A percentile compares a stretch with the other conserved stretches of the same genome.
phyloP scores from a whole-genome alignment of 208 protist genomes.

The Crithidia expoeki region DNA sequence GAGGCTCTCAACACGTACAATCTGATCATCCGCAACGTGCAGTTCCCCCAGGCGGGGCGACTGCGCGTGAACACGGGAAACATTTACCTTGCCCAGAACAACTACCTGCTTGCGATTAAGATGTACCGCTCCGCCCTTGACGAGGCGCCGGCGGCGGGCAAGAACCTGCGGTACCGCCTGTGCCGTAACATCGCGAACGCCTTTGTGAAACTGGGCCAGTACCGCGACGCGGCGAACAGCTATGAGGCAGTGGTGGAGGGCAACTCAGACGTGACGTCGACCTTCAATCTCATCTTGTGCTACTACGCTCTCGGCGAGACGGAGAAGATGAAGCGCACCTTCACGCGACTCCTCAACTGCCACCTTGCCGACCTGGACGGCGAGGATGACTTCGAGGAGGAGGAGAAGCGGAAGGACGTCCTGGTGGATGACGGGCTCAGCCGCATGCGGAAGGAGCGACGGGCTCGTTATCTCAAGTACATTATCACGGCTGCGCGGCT shows the following conservation, averaged over 20 bases:
- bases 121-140: conserved; percentile 97
- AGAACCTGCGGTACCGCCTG: conserved; percentile 94
- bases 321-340: conserved; percentile 94
- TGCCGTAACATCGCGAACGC: conserved; percentile 96
- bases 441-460: conserved; percentile 80
- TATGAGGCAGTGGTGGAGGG: conserved; percentile 95
- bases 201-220: conserved; percentile 97
- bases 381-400: conserved; percentile 89
- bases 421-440: conserved; percentile 85
- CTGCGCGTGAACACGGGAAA: conserved; percentile 98
- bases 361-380: conserved; percentile 60
- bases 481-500: conserved; percentile 93
- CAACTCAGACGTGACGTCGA: conserved; percentile 89
- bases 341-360: conserved; percentile 90
- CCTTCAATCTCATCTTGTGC: conserved; percentile 97
- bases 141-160: conserved; percentile 88
- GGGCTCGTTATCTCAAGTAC: conserved; percentile 80
- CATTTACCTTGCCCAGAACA: conserved; percentile 97
- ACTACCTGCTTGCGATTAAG: conserved; percentile 96
- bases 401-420: conserved; percentile 80
- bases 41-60: conserved; percentile 92
- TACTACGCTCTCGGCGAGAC: conserved; percentile 96
- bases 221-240: conserved; percentile 94
- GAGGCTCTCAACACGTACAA: conserved; percentile 97
- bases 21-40: conserved; percentile 95